Evolutionary conservation across 1,284 basidiomycete species (phyloP).

Genomic region (Coniferiporia sulphurascens): DNA sequence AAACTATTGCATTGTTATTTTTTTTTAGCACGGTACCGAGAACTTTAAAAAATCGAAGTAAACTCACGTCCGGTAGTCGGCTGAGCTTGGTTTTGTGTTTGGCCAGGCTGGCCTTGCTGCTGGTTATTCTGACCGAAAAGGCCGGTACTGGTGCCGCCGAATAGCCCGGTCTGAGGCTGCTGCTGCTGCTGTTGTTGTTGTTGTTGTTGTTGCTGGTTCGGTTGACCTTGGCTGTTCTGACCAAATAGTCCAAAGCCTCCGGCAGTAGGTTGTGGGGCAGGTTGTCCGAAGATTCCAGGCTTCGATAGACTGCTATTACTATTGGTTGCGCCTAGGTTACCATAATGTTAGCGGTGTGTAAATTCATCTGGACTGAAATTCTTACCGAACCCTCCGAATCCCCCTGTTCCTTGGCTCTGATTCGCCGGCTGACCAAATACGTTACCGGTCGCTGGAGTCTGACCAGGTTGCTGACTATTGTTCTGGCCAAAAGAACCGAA

Average conservation of each 20-base stretch:
- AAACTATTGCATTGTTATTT: constrained; percentile 14
- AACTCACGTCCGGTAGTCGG: constrained; percentile 31
- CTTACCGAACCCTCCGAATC: constrained; percentile 22
- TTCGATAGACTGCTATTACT: constrained; percentile 16
- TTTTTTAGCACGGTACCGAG: background rate
- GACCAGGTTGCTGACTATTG: constrained; percentile 16
- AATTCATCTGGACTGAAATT: background rate
- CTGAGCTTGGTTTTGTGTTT: constrained; percentile 25
- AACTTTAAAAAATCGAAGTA: background rate
- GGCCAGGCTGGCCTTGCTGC: constrained; percentile 28
- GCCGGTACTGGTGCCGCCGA: constrained; percentile 23
- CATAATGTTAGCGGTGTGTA: background rate
- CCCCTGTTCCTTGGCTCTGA: constrained; percentile 15
- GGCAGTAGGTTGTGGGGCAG: constrained; percentile 20
- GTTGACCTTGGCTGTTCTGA: constrained; percentile 18
- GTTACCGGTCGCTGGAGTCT: constrained; percentile 19
- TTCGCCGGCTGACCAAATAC: constrained; percentile 19
- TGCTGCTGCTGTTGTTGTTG: constrained; percentile 14
- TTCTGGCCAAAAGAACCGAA: constrained; percentile 19
- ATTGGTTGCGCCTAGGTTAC: background rate
- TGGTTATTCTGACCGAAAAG: constrained; percentile 31
- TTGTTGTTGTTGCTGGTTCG: constrained; percentile 24
- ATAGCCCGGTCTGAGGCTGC: constrained; percentile 20
- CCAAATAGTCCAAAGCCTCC: constrained; percentile 29
- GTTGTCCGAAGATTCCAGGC: constrained; percentile 22